phyloP scores from a whole-genome alignment of 2,329 filamentous ascomycete species.

The Calcarisporium arbuscula region DNA sequence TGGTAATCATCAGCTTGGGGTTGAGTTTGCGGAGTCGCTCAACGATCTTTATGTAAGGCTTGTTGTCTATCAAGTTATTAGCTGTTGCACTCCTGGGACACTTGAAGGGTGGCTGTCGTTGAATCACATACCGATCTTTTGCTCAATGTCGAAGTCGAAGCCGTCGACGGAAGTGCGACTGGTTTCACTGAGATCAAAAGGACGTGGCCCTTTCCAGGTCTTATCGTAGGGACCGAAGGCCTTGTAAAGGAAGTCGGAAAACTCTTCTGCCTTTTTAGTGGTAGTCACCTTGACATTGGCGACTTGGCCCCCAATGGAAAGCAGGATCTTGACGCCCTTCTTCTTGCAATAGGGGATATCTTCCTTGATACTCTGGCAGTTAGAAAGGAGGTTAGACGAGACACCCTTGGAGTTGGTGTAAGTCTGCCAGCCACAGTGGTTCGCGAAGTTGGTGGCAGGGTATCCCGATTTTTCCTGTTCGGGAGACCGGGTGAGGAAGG shows the following conservation, averaged over 20 bases:
- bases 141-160: slow-evolving; percentile 37
- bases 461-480: slow-evolving; percentile 27
- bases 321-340: slow-evolving; percentile 35
- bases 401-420: slow-evolving; percentile 16
- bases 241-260: slow-evolving; percentile 31
- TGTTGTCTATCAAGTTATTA: slow-evolving; percentile 19
- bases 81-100: too few species aligned
- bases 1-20: slow-evolving; percentile 30
- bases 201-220: slow-evolving; percentile 27
- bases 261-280: slow-evolving; percentile 23
- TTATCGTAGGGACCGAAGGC: slow-evolving; percentile 31
- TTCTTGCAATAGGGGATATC: slow-evolving; percentile 36
- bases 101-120: neutral
- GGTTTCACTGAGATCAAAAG: slow-evolving; percentile 26
- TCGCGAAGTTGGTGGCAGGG: slow-evolving; percentile 33
- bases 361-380: slow-evolving; percentile 28
- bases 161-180: slow-evolving; percentile 29
- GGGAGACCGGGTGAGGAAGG: slow-evolving; percentile 31
- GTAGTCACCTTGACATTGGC: slow-evolving; percentile 28
- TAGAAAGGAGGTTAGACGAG: slow-evolving; percentile 23
- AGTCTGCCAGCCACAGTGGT: slow-evolving; percentile 26
- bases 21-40: slow-evolving; percentile 26
- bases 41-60: slow-evolving; percentile 32
- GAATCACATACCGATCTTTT: slow-evolving; percentile 17
- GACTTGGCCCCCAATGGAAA: slow-evolving; percentile 32